Percentiles rank a stretch among this genome's conserved stretches.
phyloP scores from a whole-genome alignment of 805 yeast genomes.

The Wickerhamomyces chaumierensis region DNA sequence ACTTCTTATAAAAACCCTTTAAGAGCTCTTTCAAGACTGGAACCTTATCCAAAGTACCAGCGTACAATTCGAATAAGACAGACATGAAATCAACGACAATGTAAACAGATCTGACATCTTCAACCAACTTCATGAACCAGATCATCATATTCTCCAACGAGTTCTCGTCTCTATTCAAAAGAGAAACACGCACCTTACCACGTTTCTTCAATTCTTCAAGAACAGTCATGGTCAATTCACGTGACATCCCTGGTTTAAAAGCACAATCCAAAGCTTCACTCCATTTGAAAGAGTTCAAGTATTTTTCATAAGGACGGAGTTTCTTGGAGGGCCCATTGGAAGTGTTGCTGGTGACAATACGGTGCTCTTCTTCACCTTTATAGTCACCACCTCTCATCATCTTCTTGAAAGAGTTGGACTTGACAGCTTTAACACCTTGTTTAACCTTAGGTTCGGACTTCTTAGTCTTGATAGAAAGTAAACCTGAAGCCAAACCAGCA shows the following conservation, averaged over 20 bases:
- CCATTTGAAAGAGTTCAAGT: constrained; percentile 85
- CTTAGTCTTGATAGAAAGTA: constrained; percentile 80
- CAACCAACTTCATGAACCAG: constrained; percentile 70
- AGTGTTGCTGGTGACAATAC: constrained; percentile 40
- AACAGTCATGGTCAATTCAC: constrained; percentile 73
- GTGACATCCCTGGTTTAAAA: constrained; percentile 63
- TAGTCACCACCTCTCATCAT: constrained; percentile 90
- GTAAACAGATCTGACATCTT: constrained; percentile 60
- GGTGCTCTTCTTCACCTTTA: constrained; percentile 79
- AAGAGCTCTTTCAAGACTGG: constrained; percentile 70
- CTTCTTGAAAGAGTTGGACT: constrained; percentile 57
- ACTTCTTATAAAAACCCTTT: constrained; percentile 44
- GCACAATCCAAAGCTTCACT: constrained; percentile 86
- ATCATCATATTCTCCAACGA: constrained; percentile 75
- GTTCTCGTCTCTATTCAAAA: constrained; percentile 76
- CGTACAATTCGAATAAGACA: constrained; percentile 64
- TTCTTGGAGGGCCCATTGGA: constrained; percentile 44
- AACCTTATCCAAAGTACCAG: constrained; percentile 58
- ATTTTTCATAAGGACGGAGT: constrained; percentile 71
- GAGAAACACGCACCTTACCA: constrained; percentile 78
- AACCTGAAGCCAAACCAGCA: constrained; percentile 84
- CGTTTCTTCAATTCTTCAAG: constrained; percentile 77
- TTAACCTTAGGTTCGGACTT: constrained; percentile 50
- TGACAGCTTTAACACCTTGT: constrained; percentile 37
- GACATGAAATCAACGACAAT: constrained; percentile 65